Conservation (phyloP, 2,329 filamentous ascomycete genomes). For the Davidsoniella eucalypti region DNA sequence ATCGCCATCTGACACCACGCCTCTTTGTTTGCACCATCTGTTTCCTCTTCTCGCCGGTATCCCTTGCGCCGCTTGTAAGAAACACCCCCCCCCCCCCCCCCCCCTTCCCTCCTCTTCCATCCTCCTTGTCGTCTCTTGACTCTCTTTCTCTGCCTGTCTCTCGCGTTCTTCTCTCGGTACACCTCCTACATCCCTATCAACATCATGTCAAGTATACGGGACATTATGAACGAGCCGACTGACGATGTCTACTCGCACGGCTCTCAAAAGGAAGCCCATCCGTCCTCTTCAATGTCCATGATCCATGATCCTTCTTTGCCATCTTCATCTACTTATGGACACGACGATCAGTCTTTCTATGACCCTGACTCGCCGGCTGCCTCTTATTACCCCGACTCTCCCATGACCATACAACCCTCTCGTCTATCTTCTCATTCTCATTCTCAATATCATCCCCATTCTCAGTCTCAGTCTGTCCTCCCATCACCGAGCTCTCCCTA, state of each 20-base stretch:
- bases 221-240: slow-evolving; percentile 11
- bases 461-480: background rate
- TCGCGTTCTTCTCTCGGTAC: slow-evolving; percentile 2
- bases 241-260: slow-evolving; percentile 6
- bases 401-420: background rate
- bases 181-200: background rate
- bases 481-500: background rate
- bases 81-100: background rate
- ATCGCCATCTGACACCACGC: slow-evolving; percentile 2
- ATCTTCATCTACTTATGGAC: background rate
- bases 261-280: slow-evolving; percentile 10
- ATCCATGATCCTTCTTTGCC: background rate
- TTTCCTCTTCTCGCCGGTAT: background rate
- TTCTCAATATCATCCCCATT: background rate
- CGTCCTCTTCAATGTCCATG: slow-evolving; percentile 6
- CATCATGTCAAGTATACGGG: slow-evolving; percentile 11
- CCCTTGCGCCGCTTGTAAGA: background rate
- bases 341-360: background rate
- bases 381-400: background rate
- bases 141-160: background rate
- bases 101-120: background rate
- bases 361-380: background rate
- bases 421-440: background rate
- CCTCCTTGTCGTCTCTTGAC: background rate
- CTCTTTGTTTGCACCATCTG: background rate